Evolutionary conservation across 768 basidiomycete species (phyloP).

Genomic region (Phaeotremella skinneri): DNA sequence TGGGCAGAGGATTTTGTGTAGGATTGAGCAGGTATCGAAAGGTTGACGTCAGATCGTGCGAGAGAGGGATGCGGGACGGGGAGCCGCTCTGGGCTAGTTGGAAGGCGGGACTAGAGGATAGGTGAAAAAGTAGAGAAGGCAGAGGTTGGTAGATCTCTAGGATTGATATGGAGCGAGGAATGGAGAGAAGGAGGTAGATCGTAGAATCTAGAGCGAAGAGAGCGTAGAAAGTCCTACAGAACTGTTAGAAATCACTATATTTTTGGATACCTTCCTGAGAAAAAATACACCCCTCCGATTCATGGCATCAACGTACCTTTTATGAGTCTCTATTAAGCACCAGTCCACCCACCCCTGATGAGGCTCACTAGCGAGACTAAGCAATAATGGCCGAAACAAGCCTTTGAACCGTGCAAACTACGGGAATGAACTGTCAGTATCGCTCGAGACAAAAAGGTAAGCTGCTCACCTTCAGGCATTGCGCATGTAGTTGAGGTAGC

Average conservation of each 20-base stretch:
- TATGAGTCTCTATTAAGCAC: background rate
- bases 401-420: background rate
- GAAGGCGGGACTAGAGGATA: background rate
- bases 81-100: background rate
- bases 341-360: background rate
- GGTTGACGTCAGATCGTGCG: background rate
- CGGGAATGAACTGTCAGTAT: background rate
- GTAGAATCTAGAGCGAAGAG: slow-evolving; percentile 2
- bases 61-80: background rate
- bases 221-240: slow-evolving; percentile 2
- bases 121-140: background rate
- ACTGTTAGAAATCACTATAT: background rate
- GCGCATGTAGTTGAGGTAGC: background rate
- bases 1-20: background rate
- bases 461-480: background rate
- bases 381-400: background rate
- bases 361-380: background rate
- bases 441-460: background rate
- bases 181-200: background rate
- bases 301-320: background rate
- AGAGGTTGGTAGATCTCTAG: slow-evolving; percentile 1
- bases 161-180: slow-evolving; percentile 1
- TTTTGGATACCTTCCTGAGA: no score
- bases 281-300: no score
- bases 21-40: background rate